These are phyloP conservation scores for Gracilaria domingensis DNA, from an alignment of 23 red algal species.

Conservation along the genomic window DNA sequence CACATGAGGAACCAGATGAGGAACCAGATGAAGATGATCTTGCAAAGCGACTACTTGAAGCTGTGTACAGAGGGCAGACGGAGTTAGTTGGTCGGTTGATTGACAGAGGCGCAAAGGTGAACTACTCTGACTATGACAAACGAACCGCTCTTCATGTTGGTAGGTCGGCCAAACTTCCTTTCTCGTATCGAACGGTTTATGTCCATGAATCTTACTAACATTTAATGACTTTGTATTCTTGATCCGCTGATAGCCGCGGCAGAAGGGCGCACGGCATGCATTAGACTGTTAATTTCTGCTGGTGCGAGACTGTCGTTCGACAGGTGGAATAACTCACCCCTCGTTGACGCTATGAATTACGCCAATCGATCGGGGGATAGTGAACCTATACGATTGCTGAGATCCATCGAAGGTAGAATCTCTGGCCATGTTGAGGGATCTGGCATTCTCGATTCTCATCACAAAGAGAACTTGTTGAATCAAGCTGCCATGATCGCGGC, in stretches of 20 bases:
- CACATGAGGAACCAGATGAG: constrained; percentile 20
- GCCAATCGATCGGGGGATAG: constrained; percentile 66
- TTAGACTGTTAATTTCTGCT: constrained; percentile 48
- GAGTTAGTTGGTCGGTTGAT: constrained; percentile 63
- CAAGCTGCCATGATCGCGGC: constrained; percentile 53
- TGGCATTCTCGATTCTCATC: constrained; percentile 10
- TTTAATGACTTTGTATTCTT: not conserved
- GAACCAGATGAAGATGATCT: constrained; percentile 45
- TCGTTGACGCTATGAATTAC: constrained; percentile 79
- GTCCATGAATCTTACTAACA: not conserved
- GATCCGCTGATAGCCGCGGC: constrained; percentile 68
- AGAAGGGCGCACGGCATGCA: constrained; percentile 74
- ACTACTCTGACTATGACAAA: constrained; percentile 90
- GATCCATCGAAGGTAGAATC: constrained; percentile 37
- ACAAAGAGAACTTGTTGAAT: constrained; percentile 29
- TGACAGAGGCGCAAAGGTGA: constrained; percentile 72
- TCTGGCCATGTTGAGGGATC: constrained; percentile 6
- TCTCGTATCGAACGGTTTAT: not conserved
- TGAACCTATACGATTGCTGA: constrained; percentile 52
- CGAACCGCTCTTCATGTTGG: constrained; percentile 86
- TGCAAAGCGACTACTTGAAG: constrained; percentile 83
- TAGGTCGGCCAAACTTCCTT: constrained; percentile 23
- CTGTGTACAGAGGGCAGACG: constrained; percentile 65
- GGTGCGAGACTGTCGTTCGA: constrained; percentile 52
- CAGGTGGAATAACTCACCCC: constrained; percentile 92